Evolutionary conservation across 225 moss, liverwort and hornwort genomes (phyloP).

Genomic region (Bryum argenteum): DNA sequence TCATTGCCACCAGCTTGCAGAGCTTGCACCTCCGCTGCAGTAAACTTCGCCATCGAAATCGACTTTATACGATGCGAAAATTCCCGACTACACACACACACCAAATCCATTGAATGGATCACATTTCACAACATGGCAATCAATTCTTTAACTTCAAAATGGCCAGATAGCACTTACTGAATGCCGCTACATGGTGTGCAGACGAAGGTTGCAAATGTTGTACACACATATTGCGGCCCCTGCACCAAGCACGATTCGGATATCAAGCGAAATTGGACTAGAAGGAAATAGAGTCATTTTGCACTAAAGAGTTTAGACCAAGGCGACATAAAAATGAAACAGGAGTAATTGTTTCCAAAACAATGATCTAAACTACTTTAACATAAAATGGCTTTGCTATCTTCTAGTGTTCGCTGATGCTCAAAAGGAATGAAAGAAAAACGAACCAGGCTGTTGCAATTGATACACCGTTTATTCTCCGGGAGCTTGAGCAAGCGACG

Average conservation of each 20-base stretch:
- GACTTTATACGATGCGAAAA: constrained; percentile 74
- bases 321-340: too few relatives aligned
- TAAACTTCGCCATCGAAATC: constrained; percentile 69
- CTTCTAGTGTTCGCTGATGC: background rate
- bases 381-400: too few relatives aligned
- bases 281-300: too few relatives aligned
- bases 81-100: constrained; percentile 56
- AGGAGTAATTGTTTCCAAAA: too few relatives aligned
- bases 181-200: constrained; percentile 97
- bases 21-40: constrained; percentile 57
- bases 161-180: constrained; percentile 66
- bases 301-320: too few relatives aligned
- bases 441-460: constrained; percentile 63
- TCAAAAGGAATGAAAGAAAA: background rate
- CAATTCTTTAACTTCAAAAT: too few relatives aligned
- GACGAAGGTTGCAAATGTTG: constrained; percentile 88
- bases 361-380: too few relatives aligned
- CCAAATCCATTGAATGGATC: background rate
- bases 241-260: constrained; percentile 29
- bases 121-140: background rate
- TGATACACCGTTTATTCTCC: constrained; percentile 63
- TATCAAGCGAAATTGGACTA: background rate
- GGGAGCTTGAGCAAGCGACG: constrained; percentile 58
- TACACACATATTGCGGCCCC: constrained; percentile 99
- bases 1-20: constrained; percentile 68